Base-by-base conservation (phyloP, 768 basidiomycete genomes). In the Amylocystis lapponica region DNA sequence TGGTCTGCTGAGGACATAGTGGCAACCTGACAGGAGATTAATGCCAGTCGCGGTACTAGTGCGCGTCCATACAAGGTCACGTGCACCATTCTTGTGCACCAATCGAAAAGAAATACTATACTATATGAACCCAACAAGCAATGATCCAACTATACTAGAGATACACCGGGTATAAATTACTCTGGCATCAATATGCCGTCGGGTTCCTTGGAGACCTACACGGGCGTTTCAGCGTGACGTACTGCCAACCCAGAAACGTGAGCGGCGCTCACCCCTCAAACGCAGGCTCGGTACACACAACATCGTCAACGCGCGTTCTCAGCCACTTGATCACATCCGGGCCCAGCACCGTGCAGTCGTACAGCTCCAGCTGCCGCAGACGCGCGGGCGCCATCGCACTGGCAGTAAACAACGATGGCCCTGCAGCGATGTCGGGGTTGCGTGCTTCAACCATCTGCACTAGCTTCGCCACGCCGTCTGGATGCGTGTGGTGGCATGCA, bases 291-390 rank as follows among this genome's bases (percentile, higher is more conserved):
- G 75, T 72, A 51, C 78, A 82, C 21, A 73, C 65, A 1, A 86
- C 81, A 23, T 76, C 76, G 13, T 74, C 74, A 35, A 87, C 71
- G 44, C 84, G 65, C 41, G 63, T 68, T 57, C 71, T 72, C 53
- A 88, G 53, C 85, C 84, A 87, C 54, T 68, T 66, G 50, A 84
- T 62, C 36, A 88, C 81, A 55, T 88, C 85, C 59, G 74, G 70
- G 1, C 83, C 83, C 11, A 86, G 61, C 46, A 66, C 70, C 32
- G 76, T 68, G 61, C 84, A 87, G 45, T 86, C 83, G 52, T 77
- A 55, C 67, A 86, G 49, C 62, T 86, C 84, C 27, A 89, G 55
- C 39, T 66, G 64, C 52, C 67, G 70, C 50, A 88, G 59, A 54
- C 75, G 70, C 48, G 64, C 64, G 0, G 81, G 81, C 8, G 67